phyloP scores from a whole-genome alignment of 495 filamentous ascomycete species.

The Letharia columbiana region DNA sequence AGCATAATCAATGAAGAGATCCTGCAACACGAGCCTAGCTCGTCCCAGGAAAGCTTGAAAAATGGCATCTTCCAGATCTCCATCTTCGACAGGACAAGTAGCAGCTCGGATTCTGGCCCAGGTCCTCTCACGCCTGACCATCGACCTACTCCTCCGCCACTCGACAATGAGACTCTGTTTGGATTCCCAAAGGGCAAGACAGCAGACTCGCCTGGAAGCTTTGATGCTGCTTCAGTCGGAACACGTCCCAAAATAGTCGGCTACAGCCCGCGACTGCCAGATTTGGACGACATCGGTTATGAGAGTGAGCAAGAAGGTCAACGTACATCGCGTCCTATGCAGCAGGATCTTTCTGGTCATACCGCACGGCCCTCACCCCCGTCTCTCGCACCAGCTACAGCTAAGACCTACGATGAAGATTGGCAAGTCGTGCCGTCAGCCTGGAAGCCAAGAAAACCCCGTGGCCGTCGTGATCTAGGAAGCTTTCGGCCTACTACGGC shows the following conservation, averaged over 20 bases:
- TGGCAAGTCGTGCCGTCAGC: slow-evolving; percentile 37
- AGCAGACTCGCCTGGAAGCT: slow-evolving; percentile 22
- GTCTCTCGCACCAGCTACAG: slow-evolving; percentile 17
- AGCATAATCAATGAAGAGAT: slow-evolving; percentile 50
- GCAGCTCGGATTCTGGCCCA: slow-evolving; percentile 48
- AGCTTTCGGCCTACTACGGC: slow-evolving; percentile 32
- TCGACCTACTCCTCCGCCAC: slow-evolving; percentile 23
- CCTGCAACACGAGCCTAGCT: slow-evolving; percentile 43
- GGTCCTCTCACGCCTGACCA: slow-evolving; percentile 27
- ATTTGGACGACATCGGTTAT: slow-evolving; percentile 36
- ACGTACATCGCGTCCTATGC: slow-evolving; percentile 25
- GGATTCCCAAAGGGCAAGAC: slow-evolving; percentile 19
- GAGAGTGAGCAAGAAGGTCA: slow-evolving; percentile 38
- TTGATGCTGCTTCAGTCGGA: slow-evolving; percentile 16
- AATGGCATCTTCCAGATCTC: slow-evolving; percentile 46
- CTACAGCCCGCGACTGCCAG: slow-evolving; percentile 25
- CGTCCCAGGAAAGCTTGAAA: slow-evolving; percentile 40
- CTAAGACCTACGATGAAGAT: slow-evolving; percentile 25
- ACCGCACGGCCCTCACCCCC: slow-evolving; percentile 25
- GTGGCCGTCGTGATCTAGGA: slow-evolving; percentile 30
- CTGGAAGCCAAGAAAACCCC: slow-evolving; percentile 23
- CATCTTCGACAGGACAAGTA: slow-evolving; percentile 65
- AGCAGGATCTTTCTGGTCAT: slow-evolving; percentile 21
- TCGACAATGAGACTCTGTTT: slow-evolving; percentile 20
- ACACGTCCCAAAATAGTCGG: slow-evolving; percentile 28